Evolutionary conservation across 1,284 basidiomycete genomes (phyloP), one percentile per base, ranked within the genome.

Genomic region (Phlebopus sp.): DNA sequence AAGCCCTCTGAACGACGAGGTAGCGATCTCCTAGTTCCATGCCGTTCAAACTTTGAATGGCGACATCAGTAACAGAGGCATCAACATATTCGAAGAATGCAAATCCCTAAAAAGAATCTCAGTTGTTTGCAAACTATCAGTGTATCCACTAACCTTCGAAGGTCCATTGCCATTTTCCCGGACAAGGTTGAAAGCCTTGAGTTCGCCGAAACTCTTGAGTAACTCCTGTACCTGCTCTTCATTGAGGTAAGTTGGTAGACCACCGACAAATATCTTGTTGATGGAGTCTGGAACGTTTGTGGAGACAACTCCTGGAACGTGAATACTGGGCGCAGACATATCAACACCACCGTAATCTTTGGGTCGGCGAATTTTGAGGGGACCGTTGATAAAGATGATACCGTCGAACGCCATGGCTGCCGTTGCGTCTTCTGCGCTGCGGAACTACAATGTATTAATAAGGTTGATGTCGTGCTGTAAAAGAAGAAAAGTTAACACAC

Each of bases 71-170:
- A 49, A 95, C 84, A 29, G 69, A 71, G 10, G 84, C 73, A 66
- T 99, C 97, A 49, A 90, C 86, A 68, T 98, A 99, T 77, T 99
- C 97, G 73, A 94, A 97, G 75, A 98, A 99, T 0, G 97, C 97
- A 69, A 97, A 99, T 54, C 97, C 97, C 90, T 95, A 62, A 32
- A 23, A 38, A 35, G 18, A 36, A 7, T 10, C 8, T 67, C 29
- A 67, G 50, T 18, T 2, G 2, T 15, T 53, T 29, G 44, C 18
- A 41, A 41, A 34, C 4, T 3, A 25, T 18, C 39, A 37, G 9
- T 6, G 37, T 39, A 23, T 2, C 8, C 32, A 60, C 69, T 46
- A 46, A 89, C 92, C 78, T 97, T 97, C n/a, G 91, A 95, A 21
- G 83, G 73, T 36, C 90, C 90, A 49, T 85, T 90, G 44, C 86